Evolutionary conservation across 306 rosid species (phyloP).

Genomic region (Medicago ruthenica): DNA sequence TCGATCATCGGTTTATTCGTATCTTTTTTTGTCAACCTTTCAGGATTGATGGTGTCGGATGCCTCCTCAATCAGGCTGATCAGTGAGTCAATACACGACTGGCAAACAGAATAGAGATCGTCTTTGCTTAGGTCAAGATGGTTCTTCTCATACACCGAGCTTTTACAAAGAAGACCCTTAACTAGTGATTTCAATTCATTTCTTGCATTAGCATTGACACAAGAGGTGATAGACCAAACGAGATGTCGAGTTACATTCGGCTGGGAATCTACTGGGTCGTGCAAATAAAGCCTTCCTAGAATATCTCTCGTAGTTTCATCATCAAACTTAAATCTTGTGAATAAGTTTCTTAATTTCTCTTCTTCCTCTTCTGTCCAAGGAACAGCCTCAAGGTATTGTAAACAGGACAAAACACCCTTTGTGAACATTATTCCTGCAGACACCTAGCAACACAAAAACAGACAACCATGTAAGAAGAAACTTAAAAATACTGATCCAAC

Average conservation of each 20-base stretch:
- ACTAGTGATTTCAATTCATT: slow-evolving; percentile 73
- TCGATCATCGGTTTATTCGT: slow-evolving; percentile 64
- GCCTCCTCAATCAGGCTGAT: slow-evolving; percentile 69
- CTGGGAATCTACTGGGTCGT: slow-evolving; percentile 54
- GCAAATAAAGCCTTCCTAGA: slow-evolving; percentile 67
- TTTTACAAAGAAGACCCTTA: slow-evolving; percentile 82
- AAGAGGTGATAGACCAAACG: slow-evolving; percentile 72
- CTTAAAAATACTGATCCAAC: background rate
- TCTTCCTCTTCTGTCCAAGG: slow-evolving; percentile 97
- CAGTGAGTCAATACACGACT: slow-evolving; percentile 64
- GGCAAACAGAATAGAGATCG: slow-evolving; percentile 68
- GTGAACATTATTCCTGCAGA: slow-evolving; percentile 81
- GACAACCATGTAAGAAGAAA: slow-evolving; percentile 42
- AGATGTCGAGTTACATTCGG: slow-evolving; percentile 64
- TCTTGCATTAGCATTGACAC: slow-evolving; percentile 73
- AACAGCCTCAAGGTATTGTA: slow-evolving; percentile 85
- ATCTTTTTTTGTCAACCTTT: slow-evolving; percentile 54
- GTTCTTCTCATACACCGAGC: slow-evolving; percentile 81
- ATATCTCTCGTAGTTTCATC: slow-evolving; percentile 77
- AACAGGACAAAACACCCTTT: slow-evolving; percentile 74
- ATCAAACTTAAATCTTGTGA: slow-evolving; percentile 73
- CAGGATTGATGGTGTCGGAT: slow-evolving; percentile 29
- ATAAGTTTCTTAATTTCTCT: slow-evolving; percentile 74
- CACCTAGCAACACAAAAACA: slow-evolving; percentile 53
- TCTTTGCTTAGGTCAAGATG: slow-evolving; percentile 70